Conservation (phyloP, 176 grass and related monocot genomes). For the Cenchrus purpureus region DNA sequence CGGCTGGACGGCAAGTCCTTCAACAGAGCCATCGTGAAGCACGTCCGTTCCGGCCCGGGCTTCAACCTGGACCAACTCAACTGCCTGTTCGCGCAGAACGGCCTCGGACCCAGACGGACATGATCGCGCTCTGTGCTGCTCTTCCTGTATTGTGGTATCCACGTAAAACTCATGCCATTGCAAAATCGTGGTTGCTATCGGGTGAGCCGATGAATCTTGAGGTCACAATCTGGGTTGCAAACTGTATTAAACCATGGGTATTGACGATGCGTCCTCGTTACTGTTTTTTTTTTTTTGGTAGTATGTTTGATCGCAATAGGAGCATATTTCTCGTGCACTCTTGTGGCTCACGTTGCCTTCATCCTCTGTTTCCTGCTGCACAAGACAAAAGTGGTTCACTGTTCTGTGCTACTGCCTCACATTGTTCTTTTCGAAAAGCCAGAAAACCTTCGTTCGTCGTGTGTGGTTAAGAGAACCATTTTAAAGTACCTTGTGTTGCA, state of each 20-base stretch:
- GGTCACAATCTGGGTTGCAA: background rate
- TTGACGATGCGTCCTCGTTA: background rate
- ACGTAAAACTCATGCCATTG: background rate
- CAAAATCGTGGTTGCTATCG: no score
- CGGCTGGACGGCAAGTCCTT: constrained; percentile 68
- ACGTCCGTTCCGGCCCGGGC: constrained; percentile 67
- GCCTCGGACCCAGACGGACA: constrained; percentile 72
- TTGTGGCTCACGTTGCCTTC: constrained; percentile 37
- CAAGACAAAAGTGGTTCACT: constrained; percentile 27
- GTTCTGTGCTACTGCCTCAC: constrained; percentile 2
- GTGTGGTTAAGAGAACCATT: background rate
- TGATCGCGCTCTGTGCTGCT: constrained; percentile 53
- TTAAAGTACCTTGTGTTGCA: background rate
- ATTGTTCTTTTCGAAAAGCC: constrained; percentile 4
- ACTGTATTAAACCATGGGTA: background rate
- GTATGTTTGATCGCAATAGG: constrained; percentile 19
- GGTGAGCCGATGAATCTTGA: no score
- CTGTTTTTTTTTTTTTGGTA: no score
- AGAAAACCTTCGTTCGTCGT: background rate
- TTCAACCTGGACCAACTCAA: constrained; percentile 74
- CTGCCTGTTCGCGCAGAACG: constrained; percentile 65
- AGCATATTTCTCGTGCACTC: constrained; percentile 40
- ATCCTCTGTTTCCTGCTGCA: constrained; percentile 2
- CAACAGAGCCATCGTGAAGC: constrained; percentile 71
- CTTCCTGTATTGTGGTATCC: no score